Percentiles rank a stretch among this genome's conserved stretches.
These are phyloP conservation scores for Phytophthora syringae DNA, from an alignment of 352 stramenopile species.

Conservation along the genomic window DNA sequence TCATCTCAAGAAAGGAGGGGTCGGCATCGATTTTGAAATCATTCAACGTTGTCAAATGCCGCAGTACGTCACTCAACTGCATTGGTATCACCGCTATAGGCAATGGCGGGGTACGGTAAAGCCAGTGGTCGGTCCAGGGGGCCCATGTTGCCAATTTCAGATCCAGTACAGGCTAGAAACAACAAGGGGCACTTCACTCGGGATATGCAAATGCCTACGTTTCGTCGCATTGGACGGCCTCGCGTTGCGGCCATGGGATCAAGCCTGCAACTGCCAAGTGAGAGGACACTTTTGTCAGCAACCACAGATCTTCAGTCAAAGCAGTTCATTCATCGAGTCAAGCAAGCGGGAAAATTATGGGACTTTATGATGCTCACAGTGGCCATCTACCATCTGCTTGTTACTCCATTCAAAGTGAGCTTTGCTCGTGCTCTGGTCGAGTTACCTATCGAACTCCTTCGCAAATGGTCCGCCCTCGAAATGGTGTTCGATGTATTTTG, in stretches of 20 bases:
- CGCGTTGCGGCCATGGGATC: conserved; percentile 2
- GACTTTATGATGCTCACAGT: conserved; percentile 56
- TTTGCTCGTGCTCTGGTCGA: conserved; percentile 52
- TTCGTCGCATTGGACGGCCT: neutral
- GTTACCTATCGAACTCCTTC: conserved; percentile 13
- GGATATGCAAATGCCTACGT: neutral
- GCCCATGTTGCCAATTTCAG: neutral
- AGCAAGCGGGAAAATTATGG: conserved; percentile 50
- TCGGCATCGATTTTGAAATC: conserved; percentile 59
- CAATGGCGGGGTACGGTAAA: conserved; percentile 30
- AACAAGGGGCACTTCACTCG: neutral
- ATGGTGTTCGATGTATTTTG: conserved; percentile 62
- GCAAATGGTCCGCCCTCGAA: conserved; percentile 69
- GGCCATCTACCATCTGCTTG: conserved; percentile 48
- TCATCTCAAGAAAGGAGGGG: conserved; percentile 23
- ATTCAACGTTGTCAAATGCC: conserved; percentile 53
- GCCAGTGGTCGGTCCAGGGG: neutral
- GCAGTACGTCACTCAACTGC: conserved; percentile 49
- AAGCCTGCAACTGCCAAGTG: conserved; percentile 9
- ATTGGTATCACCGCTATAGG: conserved; percentile 45
- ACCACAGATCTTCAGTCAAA: conserved; percentile 29
- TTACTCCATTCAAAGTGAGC: conserved; percentile 65
- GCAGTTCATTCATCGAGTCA: conserved; percentile 51
- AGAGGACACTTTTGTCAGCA: conserved; percentile 10
- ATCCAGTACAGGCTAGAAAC: neutral